Conservation (phyloP, 2,329 filamentous ascomycete species). For the Aspergillus piperis region DNA sequence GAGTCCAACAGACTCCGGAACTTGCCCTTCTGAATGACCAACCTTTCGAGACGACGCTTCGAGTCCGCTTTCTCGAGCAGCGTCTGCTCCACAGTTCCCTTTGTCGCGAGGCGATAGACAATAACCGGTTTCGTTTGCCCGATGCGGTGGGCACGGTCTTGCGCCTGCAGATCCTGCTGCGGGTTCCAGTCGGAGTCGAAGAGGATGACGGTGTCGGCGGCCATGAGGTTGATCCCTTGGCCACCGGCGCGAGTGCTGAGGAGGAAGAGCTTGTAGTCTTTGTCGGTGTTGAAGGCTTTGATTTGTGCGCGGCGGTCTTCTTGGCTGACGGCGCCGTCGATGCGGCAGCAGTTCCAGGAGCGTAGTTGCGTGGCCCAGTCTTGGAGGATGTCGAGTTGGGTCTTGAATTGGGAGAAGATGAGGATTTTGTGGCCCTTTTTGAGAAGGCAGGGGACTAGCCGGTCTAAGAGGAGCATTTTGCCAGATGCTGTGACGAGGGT, state of each 20-base stretch:
- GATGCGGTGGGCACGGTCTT: slow-evolving; percentile 92
- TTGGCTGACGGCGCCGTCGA: slow-evolving; percentile 85
- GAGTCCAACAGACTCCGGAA: slow-evolving; percentile 70
- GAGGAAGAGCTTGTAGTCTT: slow-evolving; percentile 73
- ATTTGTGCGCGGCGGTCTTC: slow-evolving; percentile 70
- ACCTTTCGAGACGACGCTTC: slow-evolving; percentile 87
- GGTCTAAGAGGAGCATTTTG: slow-evolving; percentile 93
- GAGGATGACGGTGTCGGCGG: slow-evolving; percentile 87
- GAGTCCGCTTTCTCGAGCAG: slow-evolving; percentile 84
- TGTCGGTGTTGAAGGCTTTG: slow-evolving; percentile 68
- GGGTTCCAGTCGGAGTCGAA: slow-evolving; percentile 95
- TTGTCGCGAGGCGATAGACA: slow-evolving; percentile 89
- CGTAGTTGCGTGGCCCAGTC: slow-evolving; percentile 81
- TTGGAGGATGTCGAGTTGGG: slow-evolving; percentile 85
- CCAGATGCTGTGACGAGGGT: slow-evolving; percentile 83
- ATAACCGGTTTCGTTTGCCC: slow-evolving; percentile 90
- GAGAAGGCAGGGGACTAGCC: slow-evolving; percentile 76
- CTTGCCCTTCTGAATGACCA: slow-evolving; percentile 92
- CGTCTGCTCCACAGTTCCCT: slow-evolving; percentile 87
- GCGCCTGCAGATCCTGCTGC: slow-evolving; percentile 93
- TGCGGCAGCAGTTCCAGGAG: slow-evolving; percentile 79
- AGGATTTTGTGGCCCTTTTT: slow-evolving; percentile 80
- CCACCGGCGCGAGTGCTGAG: slow-evolving; percentile 89
- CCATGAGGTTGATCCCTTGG: slow-evolving; percentile 90
- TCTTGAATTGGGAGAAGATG: slow-evolving; percentile 96